phyloP scores from a whole-genome alignment of 495 filamentous ascomycete genomes.

The Xylona heveae region DNA sequence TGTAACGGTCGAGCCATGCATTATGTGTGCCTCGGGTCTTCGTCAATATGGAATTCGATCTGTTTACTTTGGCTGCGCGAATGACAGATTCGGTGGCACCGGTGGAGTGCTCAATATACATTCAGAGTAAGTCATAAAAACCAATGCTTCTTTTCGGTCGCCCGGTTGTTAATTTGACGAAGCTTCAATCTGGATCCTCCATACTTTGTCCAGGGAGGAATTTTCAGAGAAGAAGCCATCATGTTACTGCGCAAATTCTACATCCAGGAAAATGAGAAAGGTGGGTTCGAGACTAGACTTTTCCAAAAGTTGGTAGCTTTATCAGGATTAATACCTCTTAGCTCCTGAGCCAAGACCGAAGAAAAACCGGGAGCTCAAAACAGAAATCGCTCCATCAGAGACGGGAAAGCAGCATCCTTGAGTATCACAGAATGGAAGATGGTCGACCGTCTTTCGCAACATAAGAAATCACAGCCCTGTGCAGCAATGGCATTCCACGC shows the following conservation, averaged over 20 bases:
- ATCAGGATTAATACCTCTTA: conserved; percentile 8
- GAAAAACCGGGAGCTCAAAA: conserved; percentile 27
- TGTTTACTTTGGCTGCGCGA: conserved; percentile 86
- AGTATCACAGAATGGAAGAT: conserved; percentile 4
- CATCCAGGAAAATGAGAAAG: conserved; percentile 85
- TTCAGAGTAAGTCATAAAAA: conserved; percentile 46
- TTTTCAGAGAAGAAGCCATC: conserved; percentile 74
- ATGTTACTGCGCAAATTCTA: conserved; percentile 84
- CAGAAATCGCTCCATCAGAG: conserved; percentile 20
- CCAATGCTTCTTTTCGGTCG: conserved; percentile 1
- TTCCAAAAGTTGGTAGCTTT: not conserved
- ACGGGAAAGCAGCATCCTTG: not conserved
- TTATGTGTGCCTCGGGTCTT: conserved; percentile 93
- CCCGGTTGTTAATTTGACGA: conserved; percentile 5
- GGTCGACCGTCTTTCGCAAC: no score
- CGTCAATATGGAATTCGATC: conserved; percentile 60
- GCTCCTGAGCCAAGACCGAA: conserved; percentile 41
- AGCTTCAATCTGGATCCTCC: conserved; percentile 42
- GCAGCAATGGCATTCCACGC: no score
- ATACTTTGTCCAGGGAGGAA: conserved; percentile 59
- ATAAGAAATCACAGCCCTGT: no score
- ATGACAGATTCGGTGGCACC: conserved; percentile 90
- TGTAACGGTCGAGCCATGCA: conserved; percentile 91
- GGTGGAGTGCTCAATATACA: conserved; percentile 80
- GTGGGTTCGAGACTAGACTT: conserved; percentile 17